Evolutionary conservation across 1,139 yeast species (phyloP).

Genomic region (Geotrichum reessii): DNA sequence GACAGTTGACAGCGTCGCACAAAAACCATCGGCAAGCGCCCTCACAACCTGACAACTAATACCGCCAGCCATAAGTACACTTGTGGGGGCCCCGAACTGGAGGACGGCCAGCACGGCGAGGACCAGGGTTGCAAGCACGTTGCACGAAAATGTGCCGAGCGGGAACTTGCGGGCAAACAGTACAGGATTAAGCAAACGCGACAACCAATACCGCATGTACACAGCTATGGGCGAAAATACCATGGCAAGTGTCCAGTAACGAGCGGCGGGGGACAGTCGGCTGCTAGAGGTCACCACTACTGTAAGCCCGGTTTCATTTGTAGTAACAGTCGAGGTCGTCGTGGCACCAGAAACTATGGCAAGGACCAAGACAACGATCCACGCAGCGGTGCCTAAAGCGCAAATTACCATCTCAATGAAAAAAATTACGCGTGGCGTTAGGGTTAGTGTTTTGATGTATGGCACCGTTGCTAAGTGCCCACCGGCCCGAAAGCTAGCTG

Average conservation of each 20-base stretch:
- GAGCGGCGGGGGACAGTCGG: conserved; percentile 38
- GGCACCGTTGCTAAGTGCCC: conserved; percentile 35
- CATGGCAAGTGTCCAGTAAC: conserved; percentile 57
- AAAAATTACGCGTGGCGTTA: not conserved
- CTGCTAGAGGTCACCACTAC: not conserved
- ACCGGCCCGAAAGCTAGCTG: conserved; percentile 44
- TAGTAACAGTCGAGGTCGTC: not conserved
- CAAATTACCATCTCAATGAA: conserved; percentile 14
- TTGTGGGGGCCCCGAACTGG: conserved; percentile 40
- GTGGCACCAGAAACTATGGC: conserved; percentile 30
- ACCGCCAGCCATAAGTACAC: conserved; percentile 28
- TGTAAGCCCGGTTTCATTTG: not conserved
- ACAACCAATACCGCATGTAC: conserved; percentile 48
- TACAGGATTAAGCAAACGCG: conserved; percentile 46
- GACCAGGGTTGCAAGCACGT: conserved; percentile 52
- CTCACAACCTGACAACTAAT: conserved; percentile 48
- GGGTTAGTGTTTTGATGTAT: not conserved
- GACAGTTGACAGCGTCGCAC: conserved; percentile 73
- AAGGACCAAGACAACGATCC: conserved; percentile 45
- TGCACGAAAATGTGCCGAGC: conserved; percentile 70
- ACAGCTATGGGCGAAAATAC: conserved; percentile 68
- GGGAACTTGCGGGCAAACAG: conserved; percentile 43
- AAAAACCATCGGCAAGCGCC: conserved; percentile 65
- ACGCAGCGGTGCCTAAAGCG: conserved; percentile 35
- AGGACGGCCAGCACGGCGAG: conserved; percentile 53